phyloP scores from a whole-genome alignment of 768 basidiomycete genomes.

The Filobasidium floriforme region DNA sequence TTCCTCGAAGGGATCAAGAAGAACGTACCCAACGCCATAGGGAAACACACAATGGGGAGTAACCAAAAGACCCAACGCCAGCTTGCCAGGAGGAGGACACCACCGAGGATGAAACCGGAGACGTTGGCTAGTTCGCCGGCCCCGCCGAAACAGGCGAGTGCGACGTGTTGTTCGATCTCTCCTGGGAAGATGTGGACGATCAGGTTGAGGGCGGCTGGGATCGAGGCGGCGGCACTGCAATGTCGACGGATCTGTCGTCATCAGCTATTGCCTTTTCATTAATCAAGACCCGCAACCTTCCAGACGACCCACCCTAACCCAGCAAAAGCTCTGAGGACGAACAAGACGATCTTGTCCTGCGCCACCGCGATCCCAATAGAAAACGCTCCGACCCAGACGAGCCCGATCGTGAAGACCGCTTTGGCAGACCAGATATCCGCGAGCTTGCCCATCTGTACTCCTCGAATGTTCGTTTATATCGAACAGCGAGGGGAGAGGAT shows the following conservation, averaged over 20 bases:
- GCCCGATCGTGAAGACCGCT: slow-evolving; percentile 11
- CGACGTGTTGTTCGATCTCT: slow-evolving; percentile 19
- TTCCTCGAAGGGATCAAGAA: slow-evolving; percentile 21
- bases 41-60: slow-evolving; percentile 22
- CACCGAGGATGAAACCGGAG: slow-evolving; percentile 26
- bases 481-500: no score
- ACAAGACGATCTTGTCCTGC: slow-evolving; percentile 10
- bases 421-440: slow-evolving; percentile 18
- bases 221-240: slow-evolving; percentile 22
- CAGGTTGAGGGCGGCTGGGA: slow-evolving; percentile 26
- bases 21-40: slow-evolving; percentile 18
- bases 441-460: slow-evolving; percentile 15
- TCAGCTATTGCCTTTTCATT: no score
- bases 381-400: slow-evolving; percentile 19
- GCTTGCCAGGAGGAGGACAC: slow-evolving; percentile 22
- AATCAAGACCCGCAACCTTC: no score
- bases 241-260: no score
- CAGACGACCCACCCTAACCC: slow-evolving; percentile 16
- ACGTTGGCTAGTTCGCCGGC: slow-evolving; percentile 26
- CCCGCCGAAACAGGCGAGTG: slow-evolving; percentile 19
- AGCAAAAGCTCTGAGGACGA: slow-evolving; percentile 17
- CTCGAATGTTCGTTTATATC: neutral
- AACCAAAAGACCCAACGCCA: slow-evolving; percentile 26
- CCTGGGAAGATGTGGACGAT: slow-evolving; percentile 25
- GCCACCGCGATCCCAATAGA: slow-evolving; percentile 16